Evolutionary conservation across 805 yeast genomes (phyloP).

Genomic region (Candida qinlingensis): DNA sequence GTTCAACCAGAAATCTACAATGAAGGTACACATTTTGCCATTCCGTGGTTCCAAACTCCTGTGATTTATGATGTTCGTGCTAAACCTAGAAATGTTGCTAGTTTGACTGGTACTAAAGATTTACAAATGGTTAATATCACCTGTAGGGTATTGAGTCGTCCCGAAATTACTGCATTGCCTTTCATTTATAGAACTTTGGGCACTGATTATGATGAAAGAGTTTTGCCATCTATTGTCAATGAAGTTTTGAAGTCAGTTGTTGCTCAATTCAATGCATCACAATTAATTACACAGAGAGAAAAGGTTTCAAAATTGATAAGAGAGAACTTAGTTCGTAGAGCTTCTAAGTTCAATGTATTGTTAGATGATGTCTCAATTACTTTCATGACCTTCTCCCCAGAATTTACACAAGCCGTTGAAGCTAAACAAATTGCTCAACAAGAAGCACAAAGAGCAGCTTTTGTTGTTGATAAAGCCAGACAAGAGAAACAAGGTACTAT

Average conservation of each 20-base stretch:
- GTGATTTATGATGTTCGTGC: conserved; percentile 93
- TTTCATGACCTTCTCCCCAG: conserved; percentile 95
- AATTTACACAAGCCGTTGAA: conserved; percentile 95
- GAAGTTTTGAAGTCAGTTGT: conserved; percentile 95
- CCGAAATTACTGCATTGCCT: conserved; percentile 74
- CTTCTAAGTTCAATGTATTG: conserved; percentile 77
- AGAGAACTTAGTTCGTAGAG: conserved; percentile 88
- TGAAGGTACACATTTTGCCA: conserved; percentile 92
- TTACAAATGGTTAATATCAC: conserved; percentile 98
- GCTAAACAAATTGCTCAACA: conserved; percentile 99
- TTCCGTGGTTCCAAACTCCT: conserved; percentile 95
- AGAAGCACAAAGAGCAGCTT: conserved; percentile 98
- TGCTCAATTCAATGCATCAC: conserved; percentile 98
- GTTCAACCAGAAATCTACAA: conserved; percentile 74
- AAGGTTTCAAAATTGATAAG: conserved; percentile 87
- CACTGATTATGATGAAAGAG: conserved; percentile 92
- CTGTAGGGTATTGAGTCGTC: conserved; percentile 94
- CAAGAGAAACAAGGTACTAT: conserved; percentile 97
- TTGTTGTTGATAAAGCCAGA: conserved; percentile 91
- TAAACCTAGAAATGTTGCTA: conserved; percentile 92
- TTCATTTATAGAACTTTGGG: conserved; percentile 89
- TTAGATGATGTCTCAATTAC: conserved; percentile 97
- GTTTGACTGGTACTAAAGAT: conserved; percentile 96
- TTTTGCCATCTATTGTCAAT: conserved; percentile 94
- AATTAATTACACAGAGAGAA: conserved; percentile 98